Base-by-base conservation (phyloP, 2,329 filamentous ascomycete species). In the Knufia petricola region DNA sequence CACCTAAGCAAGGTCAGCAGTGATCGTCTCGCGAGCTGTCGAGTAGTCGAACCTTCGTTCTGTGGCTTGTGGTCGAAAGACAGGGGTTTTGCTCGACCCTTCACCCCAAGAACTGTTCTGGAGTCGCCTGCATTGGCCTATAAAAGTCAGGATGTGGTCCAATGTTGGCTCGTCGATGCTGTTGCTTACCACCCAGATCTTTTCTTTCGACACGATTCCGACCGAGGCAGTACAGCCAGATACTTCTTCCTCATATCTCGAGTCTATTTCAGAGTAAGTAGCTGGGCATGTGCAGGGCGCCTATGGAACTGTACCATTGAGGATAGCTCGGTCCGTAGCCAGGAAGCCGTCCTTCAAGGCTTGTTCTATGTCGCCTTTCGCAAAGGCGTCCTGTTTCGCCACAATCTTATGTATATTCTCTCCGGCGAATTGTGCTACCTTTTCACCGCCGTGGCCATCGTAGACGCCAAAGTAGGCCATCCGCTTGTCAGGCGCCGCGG, bases 61-160 rank as follows among this genome's bases (percentile, higher is more conserved):
- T 95, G 89, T 36, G 92, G 92, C 72, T 98, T 98, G 76, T 98
- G 92, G 67, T 98, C 92, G 64, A 94, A 94, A n/a, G 92, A 98
- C 52, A 98, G 76, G 46, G 92, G 92, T 73, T 96, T 98, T 58
- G 92, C 92, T 61, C 92, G 81, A 57, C 92, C 92, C 73, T 96
- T 98, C 63, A 98, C 87, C 60, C 92, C 92, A 57, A 98, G 72
- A 21, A 98, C 92, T 63, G 84, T 87, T 73, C 92, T 82, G 55
- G 92, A 98, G 68, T 98, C 92, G 64, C 92, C 92, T 55, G 92
- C 87, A 66, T 98, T 98, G 62, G 87, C 92, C 92, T 98, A 59
- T 47, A 48, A 47, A 53, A 47, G 62, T 64, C 53, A 63, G 61
- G 48, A 55, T 44, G 48, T 15, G 51, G 44, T 50, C 48, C 15